Base-by-base conservation (phyloP, 2,329 filamentous ascomycete genomes). In the Cyphellophora europaea region DNA sequence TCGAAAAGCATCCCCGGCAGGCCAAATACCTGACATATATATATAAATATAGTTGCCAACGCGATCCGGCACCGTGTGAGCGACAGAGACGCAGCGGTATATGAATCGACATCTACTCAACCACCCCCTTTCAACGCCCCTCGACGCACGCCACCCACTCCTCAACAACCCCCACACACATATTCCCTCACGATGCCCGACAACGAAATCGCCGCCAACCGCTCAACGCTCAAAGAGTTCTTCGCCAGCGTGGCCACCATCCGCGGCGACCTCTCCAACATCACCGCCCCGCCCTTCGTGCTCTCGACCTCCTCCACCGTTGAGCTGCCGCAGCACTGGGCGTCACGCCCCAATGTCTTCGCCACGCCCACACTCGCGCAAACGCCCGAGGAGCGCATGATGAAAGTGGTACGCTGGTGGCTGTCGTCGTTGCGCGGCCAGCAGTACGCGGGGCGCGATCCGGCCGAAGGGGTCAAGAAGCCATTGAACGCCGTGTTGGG, bases 401-500 rank as follows among this genome's bases (percentile, higher is more conserved):
- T 93, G 47, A 69, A 89, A 19, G 89, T 96, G n/a, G 67, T 95
- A 50, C 93, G 89, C 61, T 96, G 89, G 89, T 96, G 95, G 65
- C 65, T 96, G 36, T 88, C 79, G 53, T 94, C 88, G 3, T 69
- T 96, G 34, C 93, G 91, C 66, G 85, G 93, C 61, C 86, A 93
- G 35, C 43, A 47, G 28, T 49, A 49, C 65, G 66, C 42, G 60
- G 65, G 41, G 11, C 32, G 42, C 6, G 27, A 35, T 10, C 36
- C 37, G 25, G 36, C 36, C 13, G 36, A 43, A 21, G 47, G 47
- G 6, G 33, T 49, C 19, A 49, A 49, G 38, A 49, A 49, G 32
- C 47, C 47, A 10, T 25, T 49, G 19, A 49, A 49, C 23, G 47
- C 47, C 6, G 45, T 49, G 32, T 39, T 49, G 3, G 47, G 47